Conservation (phyloP, 495 filamentous ascomycete genomes). For the Penicillium paxilli region DNA sequence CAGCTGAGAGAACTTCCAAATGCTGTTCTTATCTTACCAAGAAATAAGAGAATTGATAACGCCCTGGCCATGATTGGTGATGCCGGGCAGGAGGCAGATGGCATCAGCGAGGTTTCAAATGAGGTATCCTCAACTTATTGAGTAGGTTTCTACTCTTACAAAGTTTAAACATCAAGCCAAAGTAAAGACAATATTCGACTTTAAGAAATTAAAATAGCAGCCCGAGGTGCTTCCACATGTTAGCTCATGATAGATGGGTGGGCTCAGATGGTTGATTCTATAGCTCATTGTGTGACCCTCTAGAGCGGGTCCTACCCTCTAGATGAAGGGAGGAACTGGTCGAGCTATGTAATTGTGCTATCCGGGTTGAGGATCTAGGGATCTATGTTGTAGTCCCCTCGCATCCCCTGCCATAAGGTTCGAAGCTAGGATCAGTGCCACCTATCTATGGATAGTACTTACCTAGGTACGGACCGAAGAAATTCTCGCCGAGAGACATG, state of each 20-base stretch:
- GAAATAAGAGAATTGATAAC: not conserved
- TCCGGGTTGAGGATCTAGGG: not conserved
- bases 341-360: not conserved
- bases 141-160: not conserved
- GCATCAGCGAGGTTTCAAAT: conserved; percentile 1
- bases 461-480: not conserved
- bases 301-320: conserved; percentile 8
- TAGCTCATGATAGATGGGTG: not conserved
- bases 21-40: not conserved
- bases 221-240: conserved; percentile 7
- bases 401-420: not conserved
- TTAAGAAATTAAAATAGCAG: not conserved
- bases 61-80: conserved; percentile 10
- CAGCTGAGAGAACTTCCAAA: not conserved
- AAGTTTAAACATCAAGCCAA: not conserved
- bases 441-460: no score
- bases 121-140: not conserved
- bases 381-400: not conserved
- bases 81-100: not conserved
- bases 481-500: not conserved
- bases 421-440: not conserved
- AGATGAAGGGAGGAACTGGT: no score
- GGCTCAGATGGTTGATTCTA: not conserved
- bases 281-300: not conserved
- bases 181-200: not conserved